These are phyloP conservation scores for Diaporthe helianthi DNA, from an alignment of 2,329 filamentous ascomycete genomes.

Conservation along the genomic window DNA sequence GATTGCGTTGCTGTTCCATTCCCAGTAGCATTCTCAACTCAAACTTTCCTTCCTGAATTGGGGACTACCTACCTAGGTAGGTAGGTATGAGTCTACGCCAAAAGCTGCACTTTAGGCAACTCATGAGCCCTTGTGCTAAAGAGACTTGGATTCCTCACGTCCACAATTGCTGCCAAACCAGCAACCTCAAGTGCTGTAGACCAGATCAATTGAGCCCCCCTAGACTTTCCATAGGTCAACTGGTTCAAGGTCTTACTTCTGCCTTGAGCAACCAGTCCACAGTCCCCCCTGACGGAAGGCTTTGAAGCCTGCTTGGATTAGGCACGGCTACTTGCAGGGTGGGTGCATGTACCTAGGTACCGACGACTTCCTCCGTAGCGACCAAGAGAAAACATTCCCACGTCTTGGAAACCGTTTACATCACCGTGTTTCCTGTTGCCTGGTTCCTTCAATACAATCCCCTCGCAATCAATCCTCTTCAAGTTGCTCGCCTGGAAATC, in stretches of 20 bases:
- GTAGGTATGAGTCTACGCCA: too few relatives aligned
- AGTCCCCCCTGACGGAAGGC: too few relatives aligned
- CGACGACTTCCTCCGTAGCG: neutral
- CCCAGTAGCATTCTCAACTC: neutral
- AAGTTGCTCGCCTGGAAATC: neutral
- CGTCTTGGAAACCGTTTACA: too few relatives aligned
- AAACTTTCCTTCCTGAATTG: neutral
- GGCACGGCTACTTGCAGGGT: neutral
- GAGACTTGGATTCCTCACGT: neutral
- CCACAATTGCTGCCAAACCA: too few relatives aligned
- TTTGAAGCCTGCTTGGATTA: neutral
- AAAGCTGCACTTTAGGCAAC: neutral
- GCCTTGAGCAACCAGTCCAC: too few relatives aligned
- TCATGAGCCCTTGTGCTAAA: neutral
- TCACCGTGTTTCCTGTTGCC: neutral
- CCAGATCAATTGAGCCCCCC: neutral
- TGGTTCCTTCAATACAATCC: neutral
- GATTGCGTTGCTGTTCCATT: neutral
- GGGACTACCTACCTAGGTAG: too few relatives aligned
- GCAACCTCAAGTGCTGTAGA: too few relatives aligned
- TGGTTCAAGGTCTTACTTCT: neutral
- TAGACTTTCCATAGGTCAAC: neutral
- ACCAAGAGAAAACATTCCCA: neutral
- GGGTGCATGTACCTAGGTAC: neutral
- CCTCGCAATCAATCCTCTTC: neutral